Base-by-base conservation (phyloP, 1,284 basidiomycete species). In the Apiotrichum gamsii region DNA sequence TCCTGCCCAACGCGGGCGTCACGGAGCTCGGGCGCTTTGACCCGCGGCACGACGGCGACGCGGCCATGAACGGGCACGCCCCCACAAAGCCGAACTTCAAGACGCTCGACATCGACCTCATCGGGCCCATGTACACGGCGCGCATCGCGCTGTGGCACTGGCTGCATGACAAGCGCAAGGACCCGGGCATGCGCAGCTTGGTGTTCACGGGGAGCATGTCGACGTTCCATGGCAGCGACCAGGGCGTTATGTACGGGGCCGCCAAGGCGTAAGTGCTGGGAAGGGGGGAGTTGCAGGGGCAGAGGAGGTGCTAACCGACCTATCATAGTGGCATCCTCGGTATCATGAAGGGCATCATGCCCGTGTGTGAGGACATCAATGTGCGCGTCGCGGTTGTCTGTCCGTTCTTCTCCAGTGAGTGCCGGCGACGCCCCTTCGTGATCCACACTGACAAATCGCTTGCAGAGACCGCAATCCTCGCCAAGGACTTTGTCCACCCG, bases 361-460 rank as follows among this genome's bases (percentile, higher is more conserved):
- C 39, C 2, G 9, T 18, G 3, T 41, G 42, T 20, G 21, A 36
- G 11, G 49, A 47, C 8, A 33, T 51, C 32, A 32, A 32, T 13
- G 29, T 54, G 21, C 48, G 52, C 14, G 42, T 47, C 15, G 45
- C 14, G 4, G 51, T 49, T 3, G 36, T 54, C 18, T 54, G 52
- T 39, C 52, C 52, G 2, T 54, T 51, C 49, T 54, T 54, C 31
- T 45, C 52, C 15, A 54, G 51, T 53, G 28, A 24, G 51, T 53
- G n/a, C n/a, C n/a, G n/a, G n/a, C n/a, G n/a, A n/a, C n/a, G n/a
- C n/a, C n/a, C n/a, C n/a, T n/a, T n/a, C 16, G 2, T 15, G 2
- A 19, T 8, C 29, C 5, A 18, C 18, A 35, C 19, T 21, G 8
- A 20, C 8, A 11, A 3, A 10, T 21, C 5, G 19, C 34, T 5